phyloP scores from a whole-genome alignment of 176 grass and related monocot species.

The Chloris gayana region DNA sequence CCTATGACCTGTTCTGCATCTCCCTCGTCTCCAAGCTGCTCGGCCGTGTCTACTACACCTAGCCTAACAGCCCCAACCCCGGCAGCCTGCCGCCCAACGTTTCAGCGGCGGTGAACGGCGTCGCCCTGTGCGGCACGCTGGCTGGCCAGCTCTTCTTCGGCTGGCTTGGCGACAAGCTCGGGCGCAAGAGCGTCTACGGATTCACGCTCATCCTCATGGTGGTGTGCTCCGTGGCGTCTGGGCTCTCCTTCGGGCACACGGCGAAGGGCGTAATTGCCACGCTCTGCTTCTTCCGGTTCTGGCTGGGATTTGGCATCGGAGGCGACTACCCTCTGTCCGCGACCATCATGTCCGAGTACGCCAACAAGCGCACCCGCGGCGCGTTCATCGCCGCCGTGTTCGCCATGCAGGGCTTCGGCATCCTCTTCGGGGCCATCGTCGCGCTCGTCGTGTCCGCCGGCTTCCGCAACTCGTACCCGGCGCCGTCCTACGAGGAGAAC shows the following conservation, averaged over 20 bases:
- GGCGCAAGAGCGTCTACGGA: conserved; percentile 67
- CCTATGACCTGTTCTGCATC: conserved; percentile 81
- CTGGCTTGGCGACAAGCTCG: conserved; percentile 77
- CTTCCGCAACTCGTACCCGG: conserved; percentile 49
- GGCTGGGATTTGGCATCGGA: conserved; percentile 76
- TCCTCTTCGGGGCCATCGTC: conserved; percentile 52
- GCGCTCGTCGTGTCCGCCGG: conserved; percentile 34
- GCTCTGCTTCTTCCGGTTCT: conserved; percentile 88
- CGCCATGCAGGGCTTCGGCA: conserved; percentile 78
- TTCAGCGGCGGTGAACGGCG: conserved; percentile 52
- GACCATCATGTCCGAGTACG: conserved; percentile 85
- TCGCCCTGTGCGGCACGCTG: conserved; percentile 58
- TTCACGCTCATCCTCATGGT: conserved; percentile 68
- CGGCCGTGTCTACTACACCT: conserved; percentile 62
- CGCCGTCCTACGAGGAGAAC: conserved; percentile 47
- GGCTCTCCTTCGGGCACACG: conserved; percentile 59
- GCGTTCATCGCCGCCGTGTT: conserved; percentile 76
- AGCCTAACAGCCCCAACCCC: neutral
- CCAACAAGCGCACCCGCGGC: conserved; percentile 71
- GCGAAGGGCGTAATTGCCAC: conserved; percentile 45
- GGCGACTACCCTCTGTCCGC: conserved; percentile 76
- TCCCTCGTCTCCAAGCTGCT: conserved; percentile 62
- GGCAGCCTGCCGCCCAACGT: conserved; percentile 54
- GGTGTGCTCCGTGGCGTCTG: conserved; percentile 60
- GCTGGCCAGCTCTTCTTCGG: conserved; percentile 67